Base-by-base conservation (phyloP, 225 moss, liverwort and hornwort species). In the Marchantia polymorpha region DNA sequence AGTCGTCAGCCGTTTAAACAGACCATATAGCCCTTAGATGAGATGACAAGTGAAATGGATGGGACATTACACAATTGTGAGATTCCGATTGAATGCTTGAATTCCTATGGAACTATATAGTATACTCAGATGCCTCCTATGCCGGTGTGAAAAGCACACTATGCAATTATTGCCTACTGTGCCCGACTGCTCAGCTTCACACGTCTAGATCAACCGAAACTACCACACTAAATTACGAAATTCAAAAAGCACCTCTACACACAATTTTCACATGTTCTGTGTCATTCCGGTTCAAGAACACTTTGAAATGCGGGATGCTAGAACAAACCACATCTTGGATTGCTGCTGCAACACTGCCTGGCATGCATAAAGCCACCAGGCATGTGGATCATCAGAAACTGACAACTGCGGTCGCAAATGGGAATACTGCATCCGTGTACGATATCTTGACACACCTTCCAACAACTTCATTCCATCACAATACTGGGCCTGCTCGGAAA, bases 381-480 rank as follows among this genome's bases (percentile, higher is more conserved):
- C 93, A 82, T 81, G 84, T 64, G 86, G 72, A 88, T 91, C 83
- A 53, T 87, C 87, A 64, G 83, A 85, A 78, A 94, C 88, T 81
- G 96, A 81, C 72, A 85, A 85, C 84, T 87, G 93, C 65, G 96
- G 96, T 65, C 94, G 94, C 76, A 94, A 84, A 74, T 93, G 96
- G 71, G 92, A 92, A 86, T 91, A 93, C 75, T 97, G 93, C 88
- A 94, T 86, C 56, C 96, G 91, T 69, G 83, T 90, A 66, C 94
- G 89, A 83, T 90, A 97, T 65, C 89, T 92, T 39, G 94, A 90
- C 29, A 97, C 90, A 78, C 93, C 92, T 83, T 94, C 96, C 78
- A 97, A 87, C 82, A 94, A 87, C 91, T 97, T 97, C 90, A 97
- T 97, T 73, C 94, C 96, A 89, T 97, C 96, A 84, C 96, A 92